Evolutionary conservation across 202 grass and related monocot genomes (phyloP), one percentile per base, ranked within the genome.

Genomic region (Schoenoplectus tabernaemontani): DNA sequence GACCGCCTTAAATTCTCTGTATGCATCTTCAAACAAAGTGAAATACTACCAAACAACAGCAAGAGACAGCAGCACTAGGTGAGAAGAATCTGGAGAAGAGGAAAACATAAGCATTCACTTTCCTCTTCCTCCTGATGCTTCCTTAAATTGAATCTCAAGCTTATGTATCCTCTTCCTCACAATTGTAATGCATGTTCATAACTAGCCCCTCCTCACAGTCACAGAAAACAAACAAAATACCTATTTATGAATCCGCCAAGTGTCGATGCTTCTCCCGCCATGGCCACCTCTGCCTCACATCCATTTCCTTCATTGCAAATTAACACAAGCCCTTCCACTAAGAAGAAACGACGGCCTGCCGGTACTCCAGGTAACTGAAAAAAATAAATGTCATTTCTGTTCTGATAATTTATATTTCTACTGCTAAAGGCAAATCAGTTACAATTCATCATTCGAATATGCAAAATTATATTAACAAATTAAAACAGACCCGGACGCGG

Each of bases 331-430:
- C 19, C 83, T 57, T 43, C 54, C 84, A 12, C 58, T 32, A 98
- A 95, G 86, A 98, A 84, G 73, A 98, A 98, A 80, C 81, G 95
- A 44, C 84, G 95, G 56, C 95, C 95, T 0, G 89, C 95, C 2
- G 95, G 95, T 22, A 98, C 95, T 65, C 95, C 95, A 86, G 95
- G 95, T 93, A 84, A 62, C 13, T 11, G 11, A 33, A 16, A 63
- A 56, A 7, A 53, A 62, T n/a, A n/a, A n/a, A n/a, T n/a, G n/a
- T n/a, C n/a, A 1, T 60, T n/a, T n/a, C 28, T 56, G 19, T 16
- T 15, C 51, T n/a, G n/a, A n/a, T n/a, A n/a, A n/a, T n/a, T n/a
- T n/a, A n/a, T n/a, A n/a, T n/a, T n/a, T n/a, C n/a, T n/a, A n/a
- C n/a, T n/a, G n/a, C n/a, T n/a, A n/a, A n/a, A n/a, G n/a, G n/a